Evolutionary conservation across 352 stramenopile species (phyloP), one percentile per base, ranked within the genome.

Genomic region (Salisapilia sapeloensis): DNA sequence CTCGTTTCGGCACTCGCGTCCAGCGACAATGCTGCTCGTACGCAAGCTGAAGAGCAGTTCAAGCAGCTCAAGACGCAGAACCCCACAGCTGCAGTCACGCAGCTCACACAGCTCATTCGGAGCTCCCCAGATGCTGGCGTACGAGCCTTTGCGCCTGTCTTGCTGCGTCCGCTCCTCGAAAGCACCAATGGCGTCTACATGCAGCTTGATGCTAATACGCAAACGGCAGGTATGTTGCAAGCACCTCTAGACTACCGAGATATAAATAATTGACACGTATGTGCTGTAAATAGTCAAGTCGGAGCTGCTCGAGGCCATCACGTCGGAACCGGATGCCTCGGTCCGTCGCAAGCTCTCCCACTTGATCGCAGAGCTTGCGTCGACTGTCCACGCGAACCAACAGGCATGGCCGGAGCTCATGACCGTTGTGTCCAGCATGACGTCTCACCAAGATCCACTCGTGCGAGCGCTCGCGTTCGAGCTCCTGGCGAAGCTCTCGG

Each of bases 281-380:
- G 6, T 42, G 13, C 10, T 11, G n/a, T 17, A 17, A 23, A 48
- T 48, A 23, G 47, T 91, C 44, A 85, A 84, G 48, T 44, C 44
- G 29, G 56, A 87, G 50, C 53, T 91, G 39, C 52, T 91, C 18
- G 63, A 82, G 34, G 61, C 69, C 13, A 47, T 91, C 8, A 42
- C 47, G 16, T 40, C 33, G 22, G 75, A 91, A 45, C 60, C 75
- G 0, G 46, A 85, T 6, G 55, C 71, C 9, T 62, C 78, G 42
- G 65, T 91, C 40, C 75, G 75, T 21, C 75, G 72, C 44, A 91
- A 91, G 51, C 53, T 91, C 8, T 64, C 56, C 29, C 65, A 91
- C 46, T 45, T 74, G 2, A 55, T 91, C 37, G 75, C 75, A 14
- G 72, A 87, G 37, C 39, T 91, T 16, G 75, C 75, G 9, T 47